Percentiles rank a stretch among this genome's conserved stretches.
phyloP scores from a whole-genome alignment of 768 basidiomycete species.

The Pisolithus orientalis region DNA sequence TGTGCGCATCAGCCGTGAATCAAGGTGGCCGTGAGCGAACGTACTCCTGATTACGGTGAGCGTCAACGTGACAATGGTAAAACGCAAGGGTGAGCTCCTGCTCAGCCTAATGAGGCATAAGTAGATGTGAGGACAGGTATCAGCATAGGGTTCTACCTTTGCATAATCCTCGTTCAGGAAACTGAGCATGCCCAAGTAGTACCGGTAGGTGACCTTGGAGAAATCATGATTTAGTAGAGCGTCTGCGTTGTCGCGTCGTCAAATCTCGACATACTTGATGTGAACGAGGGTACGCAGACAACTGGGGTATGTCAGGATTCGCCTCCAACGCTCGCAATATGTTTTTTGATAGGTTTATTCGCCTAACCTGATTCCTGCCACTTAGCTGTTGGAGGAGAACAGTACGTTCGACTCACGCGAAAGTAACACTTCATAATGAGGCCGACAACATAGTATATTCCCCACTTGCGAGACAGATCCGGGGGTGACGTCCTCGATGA shows the following conservation, averaged over 20 bases:
- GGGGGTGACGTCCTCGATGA: slow-evolving; percentile 54
- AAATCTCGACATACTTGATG: slow-evolving; percentile 59
- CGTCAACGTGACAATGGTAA: slow-evolving; percentile 67
- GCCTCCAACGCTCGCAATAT: slow-evolving; percentile 85
- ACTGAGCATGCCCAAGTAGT: slow-evolving; percentile 91
- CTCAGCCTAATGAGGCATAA: slow-evolving; percentile 54
- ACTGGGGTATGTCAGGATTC: slow-evolving; percentile 76
- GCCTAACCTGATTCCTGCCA: slow-evolving; percentile 57
- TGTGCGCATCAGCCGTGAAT: neutral
- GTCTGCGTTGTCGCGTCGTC: neutral
- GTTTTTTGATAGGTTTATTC: slow-evolving; percentile 88
- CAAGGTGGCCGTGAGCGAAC: slow-evolving; percentile 15
- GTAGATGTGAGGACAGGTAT: neutral
- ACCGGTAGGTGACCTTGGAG: slow-evolving; percentile 81
- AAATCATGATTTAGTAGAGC: slow-evolving; percentile 8
- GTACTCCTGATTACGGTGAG: slow-evolving; percentile 79
- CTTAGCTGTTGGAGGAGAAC: neutral
- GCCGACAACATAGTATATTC: slow-evolving; percentile 88
- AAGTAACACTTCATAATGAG: slow-evolving; percentile 93
- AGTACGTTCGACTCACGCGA: slow-evolving; percentile 47
- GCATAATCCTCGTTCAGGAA: slow-evolving; percentile 90
- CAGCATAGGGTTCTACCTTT: slow-evolving; percentile 44
- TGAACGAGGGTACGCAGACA: slow-evolving; percentile 70
- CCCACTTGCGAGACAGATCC: slow-evolving; percentile 79
- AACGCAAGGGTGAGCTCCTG: slow-evolving; percentile 84